phyloP scores from a whole-genome alignment of 1,139 yeast species.

The Protomyces pachydermus region DNA sequence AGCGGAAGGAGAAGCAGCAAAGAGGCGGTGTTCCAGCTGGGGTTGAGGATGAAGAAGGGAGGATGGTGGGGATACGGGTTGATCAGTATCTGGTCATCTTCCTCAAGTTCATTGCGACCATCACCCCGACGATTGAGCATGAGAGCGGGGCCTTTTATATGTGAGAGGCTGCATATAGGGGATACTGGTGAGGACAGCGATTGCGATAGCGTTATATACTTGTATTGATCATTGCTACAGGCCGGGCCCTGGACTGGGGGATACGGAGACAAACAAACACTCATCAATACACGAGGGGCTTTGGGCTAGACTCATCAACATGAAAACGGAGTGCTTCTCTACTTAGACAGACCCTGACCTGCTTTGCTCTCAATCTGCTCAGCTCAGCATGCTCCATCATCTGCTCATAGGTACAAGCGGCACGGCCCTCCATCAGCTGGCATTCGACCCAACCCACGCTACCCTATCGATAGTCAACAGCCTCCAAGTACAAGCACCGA shows the following conservation, averaged over 20 bases:
- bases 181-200: background rate
- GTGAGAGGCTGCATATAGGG: background rate
- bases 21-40: background rate
- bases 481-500: background rate
- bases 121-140: conserved; percentile 94
- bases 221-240: background rate
- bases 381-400: background rate
- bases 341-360: no score
- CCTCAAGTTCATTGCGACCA: conserved; percentile 90
- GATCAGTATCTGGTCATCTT: conserved; percentile 88
- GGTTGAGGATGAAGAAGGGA: conserved; percentile 30
- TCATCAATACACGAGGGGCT: no score
- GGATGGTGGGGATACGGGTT: conserved; percentile 58
- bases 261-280: no score
- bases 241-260: no score
- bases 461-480: background rate
- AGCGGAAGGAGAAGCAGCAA: conserved; percentile 1
- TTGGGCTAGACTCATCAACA: no score
- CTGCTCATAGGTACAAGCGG: background rate
- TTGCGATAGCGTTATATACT: background rate
- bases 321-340: no score
- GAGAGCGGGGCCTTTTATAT: conserved; percentile 44
- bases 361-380: no score
- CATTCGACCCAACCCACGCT: background rate
- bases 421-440: background rate